Percentiles rank a stretch among this genome's conserved stretches.
phyloP scores from a whole-genome alignment of 352 stramenopile species.

The Phytophthora fragariaefolia region DNA sequence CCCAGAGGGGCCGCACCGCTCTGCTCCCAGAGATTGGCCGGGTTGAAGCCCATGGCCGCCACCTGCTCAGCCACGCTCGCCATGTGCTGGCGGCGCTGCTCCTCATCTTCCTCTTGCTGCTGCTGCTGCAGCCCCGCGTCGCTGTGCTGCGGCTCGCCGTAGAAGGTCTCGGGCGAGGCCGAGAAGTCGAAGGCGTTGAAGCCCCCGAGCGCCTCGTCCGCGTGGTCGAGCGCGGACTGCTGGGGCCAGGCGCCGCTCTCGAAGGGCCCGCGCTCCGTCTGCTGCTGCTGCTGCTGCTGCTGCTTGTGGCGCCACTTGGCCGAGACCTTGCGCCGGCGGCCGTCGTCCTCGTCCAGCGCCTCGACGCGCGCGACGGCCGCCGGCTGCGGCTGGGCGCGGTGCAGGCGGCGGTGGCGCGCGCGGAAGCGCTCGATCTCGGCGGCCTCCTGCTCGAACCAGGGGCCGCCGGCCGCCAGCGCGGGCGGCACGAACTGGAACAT shows the following conservation, averaged over 20 bases:
- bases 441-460: constrained; percentile 2
- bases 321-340: constrained; percentile 49
- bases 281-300: constrained; percentile 16
- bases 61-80: constrained; percentile 24
- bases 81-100: constrained; percentile 12
- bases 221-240: background rate
- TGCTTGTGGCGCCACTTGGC: constrained; percentile 31
- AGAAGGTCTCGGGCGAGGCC: constrained; percentile 41
- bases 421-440: constrained; percentile 53
- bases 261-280: background rate
- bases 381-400: constrained; percentile 26
- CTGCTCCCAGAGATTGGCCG: constrained; percentile 44
- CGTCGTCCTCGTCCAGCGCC: constrained; percentile 26
- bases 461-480: background rate
- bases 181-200: constrained; percentile 55
- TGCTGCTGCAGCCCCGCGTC: background rate
- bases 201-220: constrained; percentile 16
- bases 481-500: constrained; percentile 28
- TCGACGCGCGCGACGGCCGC: background rate
- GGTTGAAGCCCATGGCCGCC: constrained; percentile 31
- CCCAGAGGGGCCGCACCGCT: constrained; percentile 15
- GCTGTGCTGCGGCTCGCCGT: background rate
- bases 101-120: background rate
- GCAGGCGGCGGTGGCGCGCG: constrained; percentile 37
- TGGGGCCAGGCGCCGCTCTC: constrained; percentile 22